Conservation (phyloP, 257 asterid species). For the Capsicum chinense region DNA sequence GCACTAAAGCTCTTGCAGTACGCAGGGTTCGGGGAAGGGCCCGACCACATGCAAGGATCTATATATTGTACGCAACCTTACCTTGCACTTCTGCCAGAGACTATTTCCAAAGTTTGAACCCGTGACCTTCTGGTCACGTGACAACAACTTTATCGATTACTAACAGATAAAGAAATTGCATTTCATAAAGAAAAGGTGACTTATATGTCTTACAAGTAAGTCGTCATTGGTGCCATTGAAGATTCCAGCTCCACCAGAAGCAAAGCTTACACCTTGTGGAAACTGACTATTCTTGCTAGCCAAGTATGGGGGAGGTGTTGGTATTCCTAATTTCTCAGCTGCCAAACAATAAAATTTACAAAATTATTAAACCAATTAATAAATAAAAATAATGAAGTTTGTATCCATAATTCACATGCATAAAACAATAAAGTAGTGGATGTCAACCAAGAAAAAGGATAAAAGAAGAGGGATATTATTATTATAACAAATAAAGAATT, state of each 20-base stretch:
- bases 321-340: constrained; percentile 79
- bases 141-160: too few species aligned
- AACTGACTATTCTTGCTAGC: constrained; percentile 49
- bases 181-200: background rate
- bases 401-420: background rate
- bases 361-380: background rate
- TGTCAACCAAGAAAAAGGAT: background rate
- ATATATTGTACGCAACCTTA: too few species aligned
- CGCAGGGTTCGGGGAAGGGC: too few species aligned
- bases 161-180: too few species aligned
- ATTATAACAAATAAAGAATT: background rate
- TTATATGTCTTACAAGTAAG: constrained; percentile 46
- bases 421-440: background rate
- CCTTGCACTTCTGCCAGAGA: too few species aligned
- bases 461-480: background rate
- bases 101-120: too few species aligned
- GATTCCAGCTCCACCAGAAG: constrained; percentile 89
- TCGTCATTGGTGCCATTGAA: constrained; percentile 54
- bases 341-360: constrained; percentile 25
- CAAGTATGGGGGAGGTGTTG: constrained; percentile 72
- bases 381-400: background rate
- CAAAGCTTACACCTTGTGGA: constrained; percentile 73
- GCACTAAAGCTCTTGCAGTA: too few species aligned
- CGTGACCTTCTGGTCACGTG: too few species aligned
- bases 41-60: too few species aligned